Percentiles rank a stretch among this genome's conserved stretches.
Conservation (phyloP, 805 yeast species). For the Yarrowia porcina region DNA sequence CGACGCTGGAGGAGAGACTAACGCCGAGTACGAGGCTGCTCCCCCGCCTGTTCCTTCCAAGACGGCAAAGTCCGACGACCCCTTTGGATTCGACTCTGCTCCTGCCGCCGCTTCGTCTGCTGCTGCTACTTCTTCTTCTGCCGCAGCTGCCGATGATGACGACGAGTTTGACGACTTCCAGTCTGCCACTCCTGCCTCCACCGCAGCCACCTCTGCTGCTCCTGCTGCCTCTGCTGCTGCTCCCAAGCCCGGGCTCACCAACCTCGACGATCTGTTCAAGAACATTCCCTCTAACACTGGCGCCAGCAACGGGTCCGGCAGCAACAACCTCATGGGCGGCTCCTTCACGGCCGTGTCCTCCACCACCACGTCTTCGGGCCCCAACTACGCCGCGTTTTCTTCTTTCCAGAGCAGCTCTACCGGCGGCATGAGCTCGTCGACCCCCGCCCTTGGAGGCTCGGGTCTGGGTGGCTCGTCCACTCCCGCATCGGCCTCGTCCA, state of each 20-base stretch:
- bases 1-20: conserved; percentile 32
- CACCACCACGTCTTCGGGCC: background rate
- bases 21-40: background rate
- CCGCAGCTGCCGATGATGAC: conserved; percentile 42
- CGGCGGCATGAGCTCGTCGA: conserved; percentile 26
- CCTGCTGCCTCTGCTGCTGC: background rate
- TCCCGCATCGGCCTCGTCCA: conserved; percentile 24
- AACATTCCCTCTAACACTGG: conserved; percentile 26
- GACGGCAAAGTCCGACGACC: conserved; percentile 28
- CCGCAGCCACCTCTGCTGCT: conserved; percentile 27
- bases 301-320: background rate
- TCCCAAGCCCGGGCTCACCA: conserved; percentile 20
- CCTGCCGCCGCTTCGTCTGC: too few relatives aligned
- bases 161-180: conserved; percentile 67
- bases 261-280: conserved; percentile 31
- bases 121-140: conserved; percentile 15
- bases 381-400: conserved; percentile 22
- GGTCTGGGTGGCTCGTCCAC: background rate
- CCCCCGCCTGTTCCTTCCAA: conserved; percentile 25
- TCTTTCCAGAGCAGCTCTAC: background rate
- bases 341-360: background rate
- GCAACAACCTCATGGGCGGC: conserved; percentile 13
- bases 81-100: conserved; percentile 28
- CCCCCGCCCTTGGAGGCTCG: conserved; percentile 20
- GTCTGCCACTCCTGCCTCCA: conserved; percentile 48